phyloP scores from a whole-genome alignment of 1,139 yeast genomes.

The Suhomyces terraborum region DNA sequence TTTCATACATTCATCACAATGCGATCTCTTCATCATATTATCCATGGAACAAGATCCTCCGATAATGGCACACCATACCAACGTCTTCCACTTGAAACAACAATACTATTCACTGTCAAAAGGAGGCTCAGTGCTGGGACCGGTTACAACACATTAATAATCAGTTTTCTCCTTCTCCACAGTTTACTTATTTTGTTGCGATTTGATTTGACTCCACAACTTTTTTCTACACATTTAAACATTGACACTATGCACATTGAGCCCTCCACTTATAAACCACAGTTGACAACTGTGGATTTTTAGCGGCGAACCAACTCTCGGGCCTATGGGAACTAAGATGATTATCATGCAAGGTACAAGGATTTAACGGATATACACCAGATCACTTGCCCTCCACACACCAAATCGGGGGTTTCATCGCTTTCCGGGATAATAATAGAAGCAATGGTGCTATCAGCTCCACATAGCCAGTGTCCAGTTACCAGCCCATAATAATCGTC shows the following conservation, averaged over 20 bases:
- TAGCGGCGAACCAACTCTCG: not conserved
- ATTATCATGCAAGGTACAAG: not conserved
- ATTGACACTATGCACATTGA: not conserved
- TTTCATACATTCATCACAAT: too few relatives aligned
- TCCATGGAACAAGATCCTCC: too few relatives aligned
- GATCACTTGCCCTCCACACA: too few relatives aligned
- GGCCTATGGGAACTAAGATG: not conserved
- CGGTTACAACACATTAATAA: not conserved
- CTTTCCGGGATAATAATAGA: too few relatives aligned
- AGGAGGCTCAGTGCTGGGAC: not conserved
- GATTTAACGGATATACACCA: not conserved
- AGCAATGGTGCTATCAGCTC: too few relatives aligned
- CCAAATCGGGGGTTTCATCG: too few relatives aligned
- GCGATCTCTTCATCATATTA: too few relatives aligned
- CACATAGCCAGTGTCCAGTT: too few relatives aligned
- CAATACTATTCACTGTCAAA: not conserved
- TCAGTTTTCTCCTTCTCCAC: not conserved
- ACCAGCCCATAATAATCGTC: too few relatives aligned
- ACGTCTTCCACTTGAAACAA: too few relatives aligned
- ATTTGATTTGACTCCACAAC: not conserved
- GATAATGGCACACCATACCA: too few relatives aligned
- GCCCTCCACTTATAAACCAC: too few relatives aligned
- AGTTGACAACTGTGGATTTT: not conserved
- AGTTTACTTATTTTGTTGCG: not conserved
- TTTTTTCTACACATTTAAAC: not conserved